Percentiles rank a stretch among this genome's conserved stretches.
phyloP scores from a whole-genome alignment of 2,329 filamentous ascomycete genomes.

The Teratosphaeria nubilosa region DNA sequence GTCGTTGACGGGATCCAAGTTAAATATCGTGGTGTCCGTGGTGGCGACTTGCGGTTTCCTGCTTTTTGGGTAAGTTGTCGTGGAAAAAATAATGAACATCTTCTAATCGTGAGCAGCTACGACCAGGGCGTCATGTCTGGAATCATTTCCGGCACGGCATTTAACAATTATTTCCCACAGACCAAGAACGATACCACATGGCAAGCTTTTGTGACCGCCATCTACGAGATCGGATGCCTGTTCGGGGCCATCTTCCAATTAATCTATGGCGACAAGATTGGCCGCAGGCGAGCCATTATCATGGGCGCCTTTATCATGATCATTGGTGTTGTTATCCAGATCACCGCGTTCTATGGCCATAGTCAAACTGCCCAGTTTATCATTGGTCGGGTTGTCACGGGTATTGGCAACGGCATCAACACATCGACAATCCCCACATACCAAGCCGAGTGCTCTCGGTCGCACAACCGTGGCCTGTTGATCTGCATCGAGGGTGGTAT shows the following conservation, averaged over 20 bases:
- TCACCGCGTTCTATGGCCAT: conserved; percentile 24
- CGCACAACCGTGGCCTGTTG: conserved; percentile 49
- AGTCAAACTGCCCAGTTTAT: conserved; percentile 41
- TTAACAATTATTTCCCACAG: conserved; percentile 28
- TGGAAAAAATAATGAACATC: not conserved
- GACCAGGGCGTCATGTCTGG: conserved; percentile 11
- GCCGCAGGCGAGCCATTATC: conserved; percentile 35
- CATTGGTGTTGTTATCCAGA: conserved; percentile 33
- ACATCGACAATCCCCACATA: conserved; percentile 46
- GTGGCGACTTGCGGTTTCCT: conserved; percentile 55
- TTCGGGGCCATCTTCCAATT: conserved; percentile 32
- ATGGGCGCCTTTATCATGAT: conserved; percentile 34
- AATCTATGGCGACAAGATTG: conserved; percentile 30
- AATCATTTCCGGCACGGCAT: conserved; percentile 30
- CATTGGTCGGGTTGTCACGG: conserved; percentile 43
- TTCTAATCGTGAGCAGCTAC: not conserved
- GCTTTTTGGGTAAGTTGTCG: conserved; percentile 16
- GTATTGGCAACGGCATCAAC: conserved; percentile 47
- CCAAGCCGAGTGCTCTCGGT: conserved; percentile 44
- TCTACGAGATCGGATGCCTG: conserved; percentile 44
- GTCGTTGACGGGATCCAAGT: conserved; percentile 48
- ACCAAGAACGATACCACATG: conserved; percentile 34
- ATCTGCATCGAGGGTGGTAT: conserved; percentile 50
- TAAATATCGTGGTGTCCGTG: conserved; percentile 50
- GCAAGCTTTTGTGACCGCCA: conserved; percentile 42